These are phyloP conservation scores for Backusella parvicylindrica DNA, from an alignment of 192 early-diverging fungal species.

Conservation along the genomic window DNA sequence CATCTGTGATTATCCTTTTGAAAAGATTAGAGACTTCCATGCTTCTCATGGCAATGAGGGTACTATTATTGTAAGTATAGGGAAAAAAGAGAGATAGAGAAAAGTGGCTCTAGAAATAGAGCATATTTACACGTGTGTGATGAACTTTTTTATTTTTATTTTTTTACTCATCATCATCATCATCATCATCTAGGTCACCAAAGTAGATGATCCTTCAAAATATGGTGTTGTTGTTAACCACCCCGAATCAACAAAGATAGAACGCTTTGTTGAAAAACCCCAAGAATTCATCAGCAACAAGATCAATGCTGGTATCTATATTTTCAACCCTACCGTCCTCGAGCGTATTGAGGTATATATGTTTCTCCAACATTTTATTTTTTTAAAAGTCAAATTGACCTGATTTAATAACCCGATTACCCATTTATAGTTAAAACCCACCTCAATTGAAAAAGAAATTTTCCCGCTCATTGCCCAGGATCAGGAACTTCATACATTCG, in stretches of 20 bases:
- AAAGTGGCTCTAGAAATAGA: neutral
- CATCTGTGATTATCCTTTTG: constrained; percentile 98
- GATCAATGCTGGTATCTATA: constrained; percentile 99
- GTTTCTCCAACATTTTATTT: neutral
- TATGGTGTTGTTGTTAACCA: constrained; percentile 97
- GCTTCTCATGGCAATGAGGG: constrained; percentile 88
- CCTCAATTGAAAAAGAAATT: constrained; percentile 97
- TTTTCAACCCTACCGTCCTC: constrained; percentile 90
- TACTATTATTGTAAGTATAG: constrained; percentile 75
- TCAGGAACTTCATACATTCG: constrained; percentile 86
- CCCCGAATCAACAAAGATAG: constrained; percentile 67
- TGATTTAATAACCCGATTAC: neutral
- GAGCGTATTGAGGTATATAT: constrained; percentile 76
- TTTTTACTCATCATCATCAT: neutral
- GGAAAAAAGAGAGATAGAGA: neutral
- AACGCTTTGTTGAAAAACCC: constrained; percentile 98
- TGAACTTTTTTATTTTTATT: neutral
- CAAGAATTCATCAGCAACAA: constrained; percentile 92
- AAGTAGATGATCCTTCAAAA: constrained; percentile 97
- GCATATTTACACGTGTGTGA: neutral
- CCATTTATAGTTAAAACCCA: constrained; percentile 72
- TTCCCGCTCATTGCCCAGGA: constrained; percentile 93
- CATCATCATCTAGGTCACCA: constrained; percentile 64
- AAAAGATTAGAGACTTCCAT: constrained; percentile 88
- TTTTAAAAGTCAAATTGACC: neutral